Evolutionary conservation across 176 grass and related monocot species (phyloP).

Genomic region (Oryza coarctata): DNA sequence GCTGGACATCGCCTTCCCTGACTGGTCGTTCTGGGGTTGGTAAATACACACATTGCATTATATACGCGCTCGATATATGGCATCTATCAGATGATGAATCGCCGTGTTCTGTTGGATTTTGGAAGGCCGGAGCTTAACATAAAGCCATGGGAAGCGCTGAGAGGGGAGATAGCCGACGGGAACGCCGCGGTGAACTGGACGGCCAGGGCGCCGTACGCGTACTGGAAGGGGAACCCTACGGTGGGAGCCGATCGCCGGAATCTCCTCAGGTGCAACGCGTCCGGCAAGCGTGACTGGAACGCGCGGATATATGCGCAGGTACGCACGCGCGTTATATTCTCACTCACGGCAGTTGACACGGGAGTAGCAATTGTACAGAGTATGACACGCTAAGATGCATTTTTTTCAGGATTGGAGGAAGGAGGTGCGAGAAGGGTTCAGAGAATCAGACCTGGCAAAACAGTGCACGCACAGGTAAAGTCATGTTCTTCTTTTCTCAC

Average conservation of each 20-base stretch:
- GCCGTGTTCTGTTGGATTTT: neutral
- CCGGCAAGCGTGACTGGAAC: conserved; percentile 60
- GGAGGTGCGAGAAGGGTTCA: conserved; percentile 55
- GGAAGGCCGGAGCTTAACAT: conserved; percentile 78
- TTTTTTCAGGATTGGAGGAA: conserved; percentile 64
- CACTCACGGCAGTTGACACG: no score
- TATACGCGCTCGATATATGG: no score
- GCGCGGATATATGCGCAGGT: conserved; percentile 59
- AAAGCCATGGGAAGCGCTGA: conserved; percentile 71
- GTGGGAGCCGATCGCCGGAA: conserved; percentile 46
- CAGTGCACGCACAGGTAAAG: conserved; percentile 57
- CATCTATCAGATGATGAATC: neutral
- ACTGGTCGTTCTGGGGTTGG: conserved; percentile 79
- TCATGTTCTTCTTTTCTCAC: neutral
- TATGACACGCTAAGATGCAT: neutral
- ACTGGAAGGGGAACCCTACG: conserved; percentile 73
- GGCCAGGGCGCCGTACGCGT: conserved; percentile 64
- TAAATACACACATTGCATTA: conserved; percentile 25
- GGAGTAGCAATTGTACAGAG: neutral
- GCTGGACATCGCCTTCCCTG: conserved; percentile 61
- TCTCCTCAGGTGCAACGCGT: conserved; percentile 69
- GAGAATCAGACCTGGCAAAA: conserved; percentile 64
- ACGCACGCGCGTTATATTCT: neutral
- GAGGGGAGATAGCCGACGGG: conserved; percentile 35
- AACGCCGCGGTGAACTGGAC: conserved; percentile 57